Base-by-base conservation (phyloP, 129 eudicot genomes). In the Helichrysum umbraculigerum region DNA sequence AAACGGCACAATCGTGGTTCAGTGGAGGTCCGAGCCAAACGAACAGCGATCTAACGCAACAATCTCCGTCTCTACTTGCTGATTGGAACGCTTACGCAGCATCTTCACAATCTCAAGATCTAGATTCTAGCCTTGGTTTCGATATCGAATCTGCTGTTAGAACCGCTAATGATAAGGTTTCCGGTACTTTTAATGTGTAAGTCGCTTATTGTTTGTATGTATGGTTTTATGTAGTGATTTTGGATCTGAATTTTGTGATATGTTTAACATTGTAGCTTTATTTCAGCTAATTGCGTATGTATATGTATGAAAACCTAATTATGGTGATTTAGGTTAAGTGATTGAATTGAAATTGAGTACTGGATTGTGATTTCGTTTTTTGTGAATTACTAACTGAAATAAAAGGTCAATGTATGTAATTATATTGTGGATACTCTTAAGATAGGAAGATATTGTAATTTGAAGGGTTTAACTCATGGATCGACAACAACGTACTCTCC, bases 101-200 rank as follows among this genome's bases (percentile, higher is more conserved):
- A 8, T 81, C 95, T 51, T 73, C 94, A 42, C 54, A 79, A 11
- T 54, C 76, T 66, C 81, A 79, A 22, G 88, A 71, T 62, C 78
- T 69, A 5, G 96, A 85, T 6, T 66, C 92, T n/a, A 37, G 62
- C 60, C 74, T 77, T 6, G 90, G 90, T 14, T 91, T 91, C 73
- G 97, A 91, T 83, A 91, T 91, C 78, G 97, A 91, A 82, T 86
- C 97, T 30, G 97, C 97, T 66, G 95, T 91, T 61, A 74, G 90
- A 28, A 77, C 89, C 30, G 92, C 96, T 73, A 87, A 85, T 61
- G 90, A 91, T 60, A 91, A 78, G 82, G 95, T 91, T 20, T 78
- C 95, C 74, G 93, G 95, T 79, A 88, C 92, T 25, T 91, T 88
- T 59, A 78, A 81, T 82, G 87, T 88, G 97, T 91, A 83, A 83